phyloP scores from a whole-genome alignment of 108 stramenopile species.

The Stephanodiscus triporus region DNA sequence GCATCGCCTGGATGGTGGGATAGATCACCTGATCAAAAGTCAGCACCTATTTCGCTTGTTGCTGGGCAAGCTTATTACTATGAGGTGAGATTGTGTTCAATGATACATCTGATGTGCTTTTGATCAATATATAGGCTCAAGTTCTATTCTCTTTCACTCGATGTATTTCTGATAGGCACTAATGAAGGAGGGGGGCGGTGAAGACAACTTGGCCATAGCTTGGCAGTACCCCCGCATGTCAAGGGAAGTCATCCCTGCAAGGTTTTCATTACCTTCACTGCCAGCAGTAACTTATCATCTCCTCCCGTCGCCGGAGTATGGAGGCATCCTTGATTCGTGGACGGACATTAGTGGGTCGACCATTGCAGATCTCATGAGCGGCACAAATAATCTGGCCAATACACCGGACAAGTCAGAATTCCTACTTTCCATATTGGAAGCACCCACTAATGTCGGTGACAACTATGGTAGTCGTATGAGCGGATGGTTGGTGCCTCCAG shows the following conservation, averaged over 20 bases:
- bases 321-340: too few relatives aligned
- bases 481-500: neutral
- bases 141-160: neutral
- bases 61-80: neutral
- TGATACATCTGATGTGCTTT: neutral
- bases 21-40: neutral
- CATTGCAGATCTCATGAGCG: too few relatives aligned
- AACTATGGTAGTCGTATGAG: neutral
- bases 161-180: neutral
- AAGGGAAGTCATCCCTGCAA: too few relatives aligned
- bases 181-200: slow-evolving; percentile 8
- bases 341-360: too few relatives aligned
- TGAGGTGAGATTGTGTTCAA: neutral
- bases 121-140: neutral
- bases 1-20: neutral
- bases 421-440: neutral
- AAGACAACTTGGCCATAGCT: neutral
- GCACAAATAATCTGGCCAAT: too few relatives aligned
- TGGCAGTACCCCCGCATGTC: too few relatives aligned
- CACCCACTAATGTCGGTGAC: neutral
- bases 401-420: neutral
- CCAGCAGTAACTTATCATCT: too few relatives aligned
- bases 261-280: too few relatives aligned
- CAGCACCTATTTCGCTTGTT: neutral
- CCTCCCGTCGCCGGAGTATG: too few relatives aligned